These are phyloP conservation scores for Hericium erinaceus DNA, from an alignment of 768 basidiomycete species.

Conservation along the genomic window DNA sequence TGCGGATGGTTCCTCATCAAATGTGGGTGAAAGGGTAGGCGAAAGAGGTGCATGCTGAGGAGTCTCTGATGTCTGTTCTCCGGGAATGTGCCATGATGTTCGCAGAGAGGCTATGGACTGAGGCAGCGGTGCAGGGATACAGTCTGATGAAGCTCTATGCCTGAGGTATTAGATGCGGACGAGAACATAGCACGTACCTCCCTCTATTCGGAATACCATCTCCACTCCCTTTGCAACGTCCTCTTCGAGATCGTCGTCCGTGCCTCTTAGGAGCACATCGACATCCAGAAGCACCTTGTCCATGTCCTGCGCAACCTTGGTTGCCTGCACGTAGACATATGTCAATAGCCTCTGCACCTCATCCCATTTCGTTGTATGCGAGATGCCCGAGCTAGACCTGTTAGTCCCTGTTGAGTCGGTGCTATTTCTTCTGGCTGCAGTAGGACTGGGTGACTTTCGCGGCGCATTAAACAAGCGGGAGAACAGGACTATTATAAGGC, in stretches of 20 bases:
- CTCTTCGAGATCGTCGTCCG: conserved; percentile 32
- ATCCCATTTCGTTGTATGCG: conserved; percentile 49
- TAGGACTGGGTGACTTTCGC: conserved; percentile 7
- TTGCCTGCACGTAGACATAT: conserved; percentile 80
- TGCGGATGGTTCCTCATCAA: conserved; percentile 16
- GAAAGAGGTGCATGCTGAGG: not conserved
- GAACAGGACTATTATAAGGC: conserved; percentile 56
- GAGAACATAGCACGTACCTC: conserved; percentile 12
- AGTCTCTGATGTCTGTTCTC: conserved; percentile 1
- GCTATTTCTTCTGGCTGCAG: not conserved
- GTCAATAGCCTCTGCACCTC: conserved; percentile 71
- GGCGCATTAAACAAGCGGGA: conserved; percentile 45
- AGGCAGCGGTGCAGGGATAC: conserved; percentile 15
- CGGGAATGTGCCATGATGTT: conserved; percentile 10
- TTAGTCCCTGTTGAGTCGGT: conserved; percentile 4
- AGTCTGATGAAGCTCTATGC: conserved; percentile 1
- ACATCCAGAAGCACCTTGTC: conserved; percentile 68
- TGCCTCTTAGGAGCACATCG: conserved; percentile 64
- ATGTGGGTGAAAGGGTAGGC: conserved; percentile 3
- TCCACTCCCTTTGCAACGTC: conserved; percentile 30
- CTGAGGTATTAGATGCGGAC: not conserved
- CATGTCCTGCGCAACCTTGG: conserved; percentile 56
- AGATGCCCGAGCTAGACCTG: conserved; percentile 9
- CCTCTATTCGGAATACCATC: conserved; percentile 16
- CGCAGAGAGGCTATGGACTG: conserved; percentile 10